phyloP scores from a whole-genome alignment of 352 stramenopile species.

The Peronospora farinosa region DNA sequence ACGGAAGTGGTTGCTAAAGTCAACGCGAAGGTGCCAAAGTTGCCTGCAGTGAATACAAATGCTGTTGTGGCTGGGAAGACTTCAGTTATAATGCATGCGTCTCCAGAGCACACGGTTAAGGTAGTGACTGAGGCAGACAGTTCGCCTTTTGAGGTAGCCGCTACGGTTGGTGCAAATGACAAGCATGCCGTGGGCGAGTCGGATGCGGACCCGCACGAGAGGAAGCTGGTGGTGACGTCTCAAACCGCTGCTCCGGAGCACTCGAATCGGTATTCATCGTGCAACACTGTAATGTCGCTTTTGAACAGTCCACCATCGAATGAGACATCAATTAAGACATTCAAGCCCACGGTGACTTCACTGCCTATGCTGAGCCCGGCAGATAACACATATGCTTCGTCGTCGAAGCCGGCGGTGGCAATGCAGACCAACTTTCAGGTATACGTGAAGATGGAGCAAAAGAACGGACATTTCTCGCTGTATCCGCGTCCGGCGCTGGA shows the following conservation, averaged over 20 bases:
- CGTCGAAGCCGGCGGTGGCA: slow-evolving; percentile 17
- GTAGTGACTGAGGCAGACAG: slow-evolving; percentile 24
- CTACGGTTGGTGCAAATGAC: slow-evolving; percentile 24
- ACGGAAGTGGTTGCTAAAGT: slow-evolving; percentile 1
- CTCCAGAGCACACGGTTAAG: slow-evolving; percentile 31
- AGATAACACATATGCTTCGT: slow-evolving; percentile 3
- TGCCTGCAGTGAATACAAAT: slow-evolving; percentile 5
- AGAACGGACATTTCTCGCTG: slow-evolving; percentile 21
- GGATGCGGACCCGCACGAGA: slow-evolving; percentile 8
- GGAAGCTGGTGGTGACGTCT: slow-evolving; percentile 6
- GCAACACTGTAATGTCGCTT: slow-evolving; percentile 64
- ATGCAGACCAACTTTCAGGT: slow-evolving; percentile 31
- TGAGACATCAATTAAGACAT: slow-evolving; percentile 24
- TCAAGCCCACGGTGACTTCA: slow-evolving; percentile 30
- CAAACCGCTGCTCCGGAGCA: slow-evolving; percentile 5
- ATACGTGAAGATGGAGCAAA: slow-evolving; percentile 60
- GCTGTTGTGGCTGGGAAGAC: slow-evolving; percentile 6
- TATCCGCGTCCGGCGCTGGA: slow-evolving; percentile 25
- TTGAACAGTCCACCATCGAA: slow-evolving; percentile 62
- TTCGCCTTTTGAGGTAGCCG: slow-evolving; percentile 29
- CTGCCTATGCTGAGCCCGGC: slow-evolving; percentile 34
- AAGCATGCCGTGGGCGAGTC: slow-evolving; percentile 6
- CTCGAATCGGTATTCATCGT: slow-evolving; percentile 32
- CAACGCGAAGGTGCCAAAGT: slow-evolving; percentile 9
- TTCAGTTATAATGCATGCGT: slow-evolving; percentile 21